phyloP scores from a whole-genome alignment of 495 filamentous ascomycete species.

The Penicillium coffeae region DNA sequence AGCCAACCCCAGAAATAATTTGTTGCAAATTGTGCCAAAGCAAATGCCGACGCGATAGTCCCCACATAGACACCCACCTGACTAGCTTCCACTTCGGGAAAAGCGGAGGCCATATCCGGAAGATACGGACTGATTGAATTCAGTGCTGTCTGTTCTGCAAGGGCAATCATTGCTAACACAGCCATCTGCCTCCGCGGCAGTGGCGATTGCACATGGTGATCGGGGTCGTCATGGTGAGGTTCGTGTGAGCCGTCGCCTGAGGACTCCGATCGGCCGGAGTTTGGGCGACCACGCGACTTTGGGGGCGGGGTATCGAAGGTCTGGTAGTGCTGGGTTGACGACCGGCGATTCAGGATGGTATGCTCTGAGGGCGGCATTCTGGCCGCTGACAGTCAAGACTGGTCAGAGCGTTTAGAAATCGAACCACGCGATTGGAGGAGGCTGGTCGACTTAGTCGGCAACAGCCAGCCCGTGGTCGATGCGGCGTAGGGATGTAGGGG shows the following conservation, averaged over 20 bases:
- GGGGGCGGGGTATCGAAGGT: slow-evolving; percentile 92
- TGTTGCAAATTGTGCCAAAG: slow-evolving; percentile 83
- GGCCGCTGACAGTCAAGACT: slow-evolving; percentile 1
- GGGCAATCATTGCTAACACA: slow-evolving; percentile 80
- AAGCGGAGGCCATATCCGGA: slow-evolving; percentile 82
- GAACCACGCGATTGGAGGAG: slow-evolving; percentile 11
- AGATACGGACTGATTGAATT: slow-evolving; percentile 97
- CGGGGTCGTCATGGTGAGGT: slow-evolving; percentile 24
- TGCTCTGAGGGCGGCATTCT: slow-evolving; percentile 31
- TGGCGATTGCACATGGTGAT: slow-evolving; percentile 49
- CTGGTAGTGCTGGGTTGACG: slow-evolving; percentile 80
- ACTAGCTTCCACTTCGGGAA: slow-evolving; percentile 68
- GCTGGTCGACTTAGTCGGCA: slow-evolving; percentile 1
- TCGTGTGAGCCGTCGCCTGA: slow-evolving; percentile 27
- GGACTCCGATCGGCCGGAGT: slow-evolving; percentile 43
- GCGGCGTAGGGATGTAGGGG: too few relatives aligned
- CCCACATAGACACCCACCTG: slow-evolving; percentile 88
- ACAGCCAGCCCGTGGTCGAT: too few relatives aligned
- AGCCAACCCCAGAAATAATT: slow-evolving; percentile 95
- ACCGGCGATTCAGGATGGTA: slow-evolving; percentile 51
- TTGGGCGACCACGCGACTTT: slow-evolving; percentile 65
- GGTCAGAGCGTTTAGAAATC: not conserved
- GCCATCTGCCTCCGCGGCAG: slow-evolving; percentile 79
- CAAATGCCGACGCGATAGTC: slow-evolving; percentile 82
- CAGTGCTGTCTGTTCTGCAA: slow-evolving; percentile 92